Base-by-base conservation (phyloP, 2,329 filamentous ascomycete genomes). In the Aureobasidium mangrovei region DNA sequence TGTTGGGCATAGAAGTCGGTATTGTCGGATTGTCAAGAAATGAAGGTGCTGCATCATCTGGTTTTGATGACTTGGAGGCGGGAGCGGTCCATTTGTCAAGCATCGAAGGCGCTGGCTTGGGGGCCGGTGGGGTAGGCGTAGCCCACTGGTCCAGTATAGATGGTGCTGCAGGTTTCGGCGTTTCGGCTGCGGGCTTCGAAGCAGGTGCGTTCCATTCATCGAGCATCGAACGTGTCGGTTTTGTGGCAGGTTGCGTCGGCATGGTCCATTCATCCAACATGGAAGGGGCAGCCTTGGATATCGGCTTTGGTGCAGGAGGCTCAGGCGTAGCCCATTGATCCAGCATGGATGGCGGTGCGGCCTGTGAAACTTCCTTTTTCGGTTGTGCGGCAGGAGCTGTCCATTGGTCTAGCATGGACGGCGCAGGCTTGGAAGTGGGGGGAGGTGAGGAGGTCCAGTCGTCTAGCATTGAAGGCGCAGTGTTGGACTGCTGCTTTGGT, bases 401-500 rank as follows among this genome's bases (percentile, higher is more conserved):
- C 56, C 58, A 52, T 57, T 62, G 35, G 52, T 60, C 18, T 58
- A 54, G 40, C 45, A 55, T 62, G 57, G 45, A 68, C 62, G 33
- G 18, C 28, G 26, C 62, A 28, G 75, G 73, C 4, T 69, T 62
- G 7, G 52, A 18, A 6, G 7, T 31, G 3, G 52, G 24, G 4
- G 41, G 35, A 8, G 42, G 12, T 1, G 28, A 29, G 4, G 29
- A 8, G 8, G 9, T 31, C 42, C 36, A 46, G 24, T 28, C 18
- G n/a, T 47, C 48, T 3, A 53, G 48, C 24, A 52, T 43, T 6
- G 36, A 52, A 3, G 48, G 48, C 60, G 60, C 33, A 4, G 49
- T 9, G 3, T 26, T 51, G 2, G 29, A 3, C 8, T 45, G 24
- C 32, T 55, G 51, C 41, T 51, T 49, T 4, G 44, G 52, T n/a